Evolutionary conservation across 2,329 filamentous ascomycete species (phyloP).

Genomic region (Apiospora rasikravindrae): DNA sequence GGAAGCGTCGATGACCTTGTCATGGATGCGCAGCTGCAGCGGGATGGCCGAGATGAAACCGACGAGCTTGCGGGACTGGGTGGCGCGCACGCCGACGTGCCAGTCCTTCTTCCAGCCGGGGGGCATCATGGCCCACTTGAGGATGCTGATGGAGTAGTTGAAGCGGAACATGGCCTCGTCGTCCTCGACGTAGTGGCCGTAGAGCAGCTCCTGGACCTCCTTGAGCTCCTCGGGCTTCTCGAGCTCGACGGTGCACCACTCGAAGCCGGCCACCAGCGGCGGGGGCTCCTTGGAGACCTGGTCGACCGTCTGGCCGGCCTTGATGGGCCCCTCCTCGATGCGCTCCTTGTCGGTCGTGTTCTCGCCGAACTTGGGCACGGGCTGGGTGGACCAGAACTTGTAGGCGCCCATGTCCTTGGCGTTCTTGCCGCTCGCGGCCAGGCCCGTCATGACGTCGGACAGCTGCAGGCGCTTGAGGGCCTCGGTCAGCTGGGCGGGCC

Average conservation of each 20-base stretch:
- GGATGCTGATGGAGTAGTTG: constrained; percentile 87
- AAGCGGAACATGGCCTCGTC: constrained; percentile 97
- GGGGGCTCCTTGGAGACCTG: constrained; percentile 79
- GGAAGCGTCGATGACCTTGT: constrained; percentile 75
- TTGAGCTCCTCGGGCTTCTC: constrained; percentile 77
- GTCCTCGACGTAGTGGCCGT: constrained; percentile 96
- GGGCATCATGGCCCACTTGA: constrained; percentile 94
- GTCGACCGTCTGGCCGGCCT: constrained; percentile 73
- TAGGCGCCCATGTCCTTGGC: constrained; percentile 96
- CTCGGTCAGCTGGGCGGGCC: constrained; percentile 47
- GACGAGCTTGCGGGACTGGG: constrained; percentile 83
- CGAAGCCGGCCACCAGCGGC: constrained; percentile 80
- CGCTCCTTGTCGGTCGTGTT: constrained; percentile 51
- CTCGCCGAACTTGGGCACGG: constrained; percentile 83
- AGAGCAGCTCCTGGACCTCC: constrained; percentile 90
- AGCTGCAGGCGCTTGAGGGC: constrained; percentile 68
- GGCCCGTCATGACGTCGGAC: constrained; percentile 74
- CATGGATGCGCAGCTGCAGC: constrained; percentile 78
- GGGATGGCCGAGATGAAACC: constrained; percentile 97
- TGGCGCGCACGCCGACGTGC: constrained; percentile 91
- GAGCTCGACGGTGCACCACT: constrained; percentile 93
- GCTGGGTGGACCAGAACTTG: constrained; percentile 99
- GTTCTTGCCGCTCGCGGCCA: constrained; percentile 83
- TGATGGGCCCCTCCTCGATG: constrained; percentile 81
- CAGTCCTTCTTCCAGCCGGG: constrained; percentile 94